These are phyloP conservation scores for Fagopyrum esculentum DNA, from an alignment of 148 eudicot species.

Conservation along the genomic window DNA sequence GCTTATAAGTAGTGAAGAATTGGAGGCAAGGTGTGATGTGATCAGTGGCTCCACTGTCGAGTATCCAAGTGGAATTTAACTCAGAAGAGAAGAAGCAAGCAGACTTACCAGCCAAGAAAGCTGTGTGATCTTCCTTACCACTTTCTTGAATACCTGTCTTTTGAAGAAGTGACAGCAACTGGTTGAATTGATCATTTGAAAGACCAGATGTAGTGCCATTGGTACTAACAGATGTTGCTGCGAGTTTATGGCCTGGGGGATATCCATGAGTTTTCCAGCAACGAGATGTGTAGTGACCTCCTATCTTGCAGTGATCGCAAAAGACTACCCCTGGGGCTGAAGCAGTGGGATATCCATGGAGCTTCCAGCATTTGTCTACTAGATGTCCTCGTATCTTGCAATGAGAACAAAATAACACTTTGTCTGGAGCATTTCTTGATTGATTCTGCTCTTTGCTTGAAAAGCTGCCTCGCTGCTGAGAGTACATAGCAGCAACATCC, in stretches of 20 bases:
- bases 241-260: neutral
- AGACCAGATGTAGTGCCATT: too few relatives aligned
- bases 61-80: neutral
- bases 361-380: neutral
- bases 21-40: neutral
- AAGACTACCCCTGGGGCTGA: neutral
- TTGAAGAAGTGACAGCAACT: neutral
- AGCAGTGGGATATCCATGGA: neutral
- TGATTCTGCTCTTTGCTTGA: too few relatives aligned
- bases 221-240: too few relatives aligned
- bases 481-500: too few relatives aligned
- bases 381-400: neutral
- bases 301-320: neutral
- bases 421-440: too few relatives aligned
- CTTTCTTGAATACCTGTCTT: neutral
- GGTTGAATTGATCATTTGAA: neutral
- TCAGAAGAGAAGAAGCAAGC: neutral
- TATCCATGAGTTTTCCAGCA: neutral
- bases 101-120: neutral
- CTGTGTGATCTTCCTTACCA: neutral
- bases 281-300: neutral
- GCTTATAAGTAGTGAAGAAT: too few relatives aligned
- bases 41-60: neutral
- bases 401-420: neutral
- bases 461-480: too few relatives aligned